Evolutionary conservation across 345 rosid species (phyloP).

Genomic region (Corchorus olitorius): DNA sequence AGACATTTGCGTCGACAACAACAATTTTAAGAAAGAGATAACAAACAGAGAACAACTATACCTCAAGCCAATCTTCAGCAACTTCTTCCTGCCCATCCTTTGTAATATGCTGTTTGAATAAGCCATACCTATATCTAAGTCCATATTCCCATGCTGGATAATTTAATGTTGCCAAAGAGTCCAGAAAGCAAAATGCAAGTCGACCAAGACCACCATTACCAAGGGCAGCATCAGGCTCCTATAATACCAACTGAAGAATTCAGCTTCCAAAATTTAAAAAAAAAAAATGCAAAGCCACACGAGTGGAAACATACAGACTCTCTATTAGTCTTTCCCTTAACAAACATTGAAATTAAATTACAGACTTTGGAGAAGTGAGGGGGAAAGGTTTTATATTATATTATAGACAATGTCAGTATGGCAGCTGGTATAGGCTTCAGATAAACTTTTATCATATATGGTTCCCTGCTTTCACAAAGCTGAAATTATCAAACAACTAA

Average conservation of each 20-base stretch:
- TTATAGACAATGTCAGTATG: neutral
- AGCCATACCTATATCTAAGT: slow-evolving; percentile 75
- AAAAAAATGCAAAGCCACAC: neutral
- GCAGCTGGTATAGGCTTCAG: neutral
- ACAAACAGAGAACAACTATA: slow-evolving; percentile 30
- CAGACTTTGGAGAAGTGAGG: neutral
- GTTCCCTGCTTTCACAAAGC: neutral
- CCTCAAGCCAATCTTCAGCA: slow-evolving; percentile 95
- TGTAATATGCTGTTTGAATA: slow-evolving; percentile 73
- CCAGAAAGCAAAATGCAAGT: slow-evolving; percentile 83
- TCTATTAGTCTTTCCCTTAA: neutral
- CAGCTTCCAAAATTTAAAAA: slow-evolving; percentile 3
- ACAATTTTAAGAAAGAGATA: neutral
- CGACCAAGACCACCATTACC: slow-evolving; percentile 89
- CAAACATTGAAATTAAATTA: neutral
- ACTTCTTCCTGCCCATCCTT: slow-evolving; percentile 85
- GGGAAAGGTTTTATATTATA: neutral
- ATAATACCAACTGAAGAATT: slow-evolving; percentile 21
- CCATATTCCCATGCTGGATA: slow-evolving; percentile 94
- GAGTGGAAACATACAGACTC: neutral
- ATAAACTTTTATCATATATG: neutral
- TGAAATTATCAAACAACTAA: slow-evolving; percentile 6
- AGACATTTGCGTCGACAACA: neutral
- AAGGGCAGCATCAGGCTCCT: slow-evolving; percentile 93
- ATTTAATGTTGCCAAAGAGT: slow-evolving; percentile 77